phyloP scores from a whole-genome alignment of 805 yeast species.

The Spathaspora gorwiae region DNA sequence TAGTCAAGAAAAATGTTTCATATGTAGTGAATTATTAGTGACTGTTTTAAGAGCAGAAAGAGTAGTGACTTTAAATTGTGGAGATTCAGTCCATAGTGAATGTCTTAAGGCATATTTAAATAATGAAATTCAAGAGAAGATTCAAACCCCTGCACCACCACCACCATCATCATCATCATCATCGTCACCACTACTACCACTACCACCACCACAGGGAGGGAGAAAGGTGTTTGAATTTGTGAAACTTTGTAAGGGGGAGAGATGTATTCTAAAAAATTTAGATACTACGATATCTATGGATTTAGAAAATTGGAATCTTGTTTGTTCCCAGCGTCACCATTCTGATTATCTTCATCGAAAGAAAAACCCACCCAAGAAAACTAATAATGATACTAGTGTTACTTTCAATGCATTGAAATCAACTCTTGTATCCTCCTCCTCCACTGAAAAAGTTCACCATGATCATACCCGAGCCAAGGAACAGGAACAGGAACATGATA shows the following conservation, averaged over 20 bases:
- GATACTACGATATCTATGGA: no score
- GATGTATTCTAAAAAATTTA: not conserved
- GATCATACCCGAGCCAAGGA: no score
- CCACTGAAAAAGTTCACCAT: no score
- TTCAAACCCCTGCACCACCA: not conserved
- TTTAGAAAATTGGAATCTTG: no score
- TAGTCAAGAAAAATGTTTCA: constrained; percentile 28
- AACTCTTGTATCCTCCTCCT: not conserved
- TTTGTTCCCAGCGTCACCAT: no score
- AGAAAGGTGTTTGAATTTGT: not conserved
- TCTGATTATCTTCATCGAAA: no score
- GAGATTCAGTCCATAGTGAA: constrained; percentile 54
- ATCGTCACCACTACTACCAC: no score
- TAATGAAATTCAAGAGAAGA: not conserved
- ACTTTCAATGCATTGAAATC: constrained; percentile 1
- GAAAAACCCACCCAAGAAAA: not conserved
- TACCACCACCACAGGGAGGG: not conserved
- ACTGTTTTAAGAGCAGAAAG: constrained; percentile 42
- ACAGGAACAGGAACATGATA: no score
- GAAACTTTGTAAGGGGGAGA: constrained; percentile 2
- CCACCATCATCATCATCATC: no score
- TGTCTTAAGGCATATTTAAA: constrained; percentile 38
- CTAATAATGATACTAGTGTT: not conserved
- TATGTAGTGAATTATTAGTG: constrained; percentile 51
- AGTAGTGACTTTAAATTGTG: constrained; percentile 48